Base-by-base conservation (phyloP, 2,329 filamentous ascomycete genomes). In the Hortaea werneckii region DNA sequence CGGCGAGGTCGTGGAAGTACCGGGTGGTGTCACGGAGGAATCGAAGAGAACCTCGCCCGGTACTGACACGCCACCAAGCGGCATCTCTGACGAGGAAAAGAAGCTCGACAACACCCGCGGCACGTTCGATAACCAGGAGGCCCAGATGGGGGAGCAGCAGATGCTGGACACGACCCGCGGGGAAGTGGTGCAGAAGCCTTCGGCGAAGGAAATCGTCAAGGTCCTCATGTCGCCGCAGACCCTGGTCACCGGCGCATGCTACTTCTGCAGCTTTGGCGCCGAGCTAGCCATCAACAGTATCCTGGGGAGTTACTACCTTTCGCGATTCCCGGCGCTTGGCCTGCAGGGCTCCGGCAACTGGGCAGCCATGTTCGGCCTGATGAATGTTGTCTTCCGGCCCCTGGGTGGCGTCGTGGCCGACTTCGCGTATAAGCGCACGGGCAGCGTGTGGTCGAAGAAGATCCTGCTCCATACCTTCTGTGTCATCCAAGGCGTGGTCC, bases 351-450 rank as follows among this genome's bases (percentile, higher is more conserved):
- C 74, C 0, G 77, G 77, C 5, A 70, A 72, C 46, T 80, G 81
- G 74, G 83, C 83, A 1, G 76, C 83, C 53, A 85, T 85, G 72
- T 87, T 86, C 61, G 84, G 83, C 27, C 80, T 87, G 45, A 74
- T 87, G 54, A 87, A 87, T 68, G 66, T 85, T 44, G 61, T 80
- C 44, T 81, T 78, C 34, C 73, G 84, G 1, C 83, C 84, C 0
- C 63, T 82, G 0, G 83, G 83, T 41, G 83, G 84, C 42, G 67
- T 79, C 41, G 58, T 79, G 9, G 70, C 71, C 6, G 79, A 83
- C 51, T 45, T 75, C 27, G 64, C 78, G 29, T 83, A 80, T 65
- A 64, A 65, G 20, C 59, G 58, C 30, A 77, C 72, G 2, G 66
- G 60, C 43, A 67, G 59, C 30, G 65, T 83, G 4, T 83, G 79